Conservation (phyloP, 345 rosid genomes). For the Populus davidiana region DNA sequence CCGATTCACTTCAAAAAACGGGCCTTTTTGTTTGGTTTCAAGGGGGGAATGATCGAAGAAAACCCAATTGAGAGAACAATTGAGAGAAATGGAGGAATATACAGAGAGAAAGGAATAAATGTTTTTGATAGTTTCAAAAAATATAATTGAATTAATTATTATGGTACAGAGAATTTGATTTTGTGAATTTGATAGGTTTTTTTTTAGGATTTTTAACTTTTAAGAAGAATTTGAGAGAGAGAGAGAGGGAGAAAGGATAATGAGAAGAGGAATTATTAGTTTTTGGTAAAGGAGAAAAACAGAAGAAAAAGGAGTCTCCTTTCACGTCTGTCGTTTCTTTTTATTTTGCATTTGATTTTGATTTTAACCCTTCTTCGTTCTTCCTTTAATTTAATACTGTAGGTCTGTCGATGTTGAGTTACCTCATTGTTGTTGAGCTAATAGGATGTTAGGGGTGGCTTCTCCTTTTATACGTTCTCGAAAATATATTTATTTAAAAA, state of each 20-base stretch:
- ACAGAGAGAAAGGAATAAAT: neutral
- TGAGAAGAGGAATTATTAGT: constrained; percentile 7
- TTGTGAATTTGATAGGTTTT: neutral
- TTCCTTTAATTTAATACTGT: neutral
- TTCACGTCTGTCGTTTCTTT: neutral
- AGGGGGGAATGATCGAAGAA: neutral
- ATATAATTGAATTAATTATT: neutral
- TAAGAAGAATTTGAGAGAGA: constrained; percentile 11
- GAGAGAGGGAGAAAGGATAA: constrained; percentile 21
- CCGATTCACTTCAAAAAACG: neutral
- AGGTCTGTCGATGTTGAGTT: neutral
- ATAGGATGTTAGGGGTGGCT: neutral
- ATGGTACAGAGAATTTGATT: neutral
- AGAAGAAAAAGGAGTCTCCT: neutral
- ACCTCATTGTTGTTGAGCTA: neutral
- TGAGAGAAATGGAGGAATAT: neutral
- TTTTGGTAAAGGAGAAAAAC: neutral
- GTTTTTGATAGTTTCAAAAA: neutral
- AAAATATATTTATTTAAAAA: no score
- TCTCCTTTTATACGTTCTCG: no score
- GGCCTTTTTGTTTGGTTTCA: neutral
- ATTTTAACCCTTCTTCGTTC: neutral
- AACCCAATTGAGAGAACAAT: neutral
- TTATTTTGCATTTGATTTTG: neutral
- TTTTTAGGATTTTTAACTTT: neutral